Conservation (phyloP, 169 alveolate genomes). For the Cryptosporidium tyzzeri region DNA sequence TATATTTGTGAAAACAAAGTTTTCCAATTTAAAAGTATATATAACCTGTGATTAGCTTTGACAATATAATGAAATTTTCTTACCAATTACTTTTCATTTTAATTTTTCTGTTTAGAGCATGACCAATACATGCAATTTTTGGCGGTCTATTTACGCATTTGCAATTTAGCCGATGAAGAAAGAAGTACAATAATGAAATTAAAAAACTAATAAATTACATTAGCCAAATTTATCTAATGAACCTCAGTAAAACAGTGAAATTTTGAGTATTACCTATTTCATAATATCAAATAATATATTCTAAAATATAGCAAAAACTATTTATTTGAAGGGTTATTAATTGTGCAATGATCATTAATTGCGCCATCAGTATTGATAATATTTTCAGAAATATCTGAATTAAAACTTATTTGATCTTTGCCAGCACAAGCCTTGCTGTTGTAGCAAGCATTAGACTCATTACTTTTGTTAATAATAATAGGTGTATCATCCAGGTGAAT, state of each 20-base stretch:
- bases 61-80: background rate
- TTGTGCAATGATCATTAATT: background rate
- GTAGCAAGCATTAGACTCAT: background rate
- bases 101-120: background rate
- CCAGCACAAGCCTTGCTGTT: background rate
- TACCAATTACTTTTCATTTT: background rate
- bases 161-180: background rate
- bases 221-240: background rate
- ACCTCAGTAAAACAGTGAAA: background rate
- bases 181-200: background rate
- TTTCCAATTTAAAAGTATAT: too few relatives aligned
- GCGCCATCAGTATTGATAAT: background rate
- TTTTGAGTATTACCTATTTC: background rate
- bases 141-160: conserved; percentile 43
- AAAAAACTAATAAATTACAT: background rate
- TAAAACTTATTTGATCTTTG: background rate
- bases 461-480: background rate
- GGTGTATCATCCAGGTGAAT: conserved; percentile 76
- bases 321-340: background rate
- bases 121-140: conserved; percentile 41
- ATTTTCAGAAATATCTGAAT: background rate
- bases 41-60: background rate
- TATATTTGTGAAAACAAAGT: too few relatives aligned
- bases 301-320: background rate
- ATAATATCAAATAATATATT: conserved; percentile 12